Evolutionary conservation across 129 eudicot genomes (phyloP), one percentile per base, ranked within the genome.

Genomic region (Arctium lappa): DNA sequence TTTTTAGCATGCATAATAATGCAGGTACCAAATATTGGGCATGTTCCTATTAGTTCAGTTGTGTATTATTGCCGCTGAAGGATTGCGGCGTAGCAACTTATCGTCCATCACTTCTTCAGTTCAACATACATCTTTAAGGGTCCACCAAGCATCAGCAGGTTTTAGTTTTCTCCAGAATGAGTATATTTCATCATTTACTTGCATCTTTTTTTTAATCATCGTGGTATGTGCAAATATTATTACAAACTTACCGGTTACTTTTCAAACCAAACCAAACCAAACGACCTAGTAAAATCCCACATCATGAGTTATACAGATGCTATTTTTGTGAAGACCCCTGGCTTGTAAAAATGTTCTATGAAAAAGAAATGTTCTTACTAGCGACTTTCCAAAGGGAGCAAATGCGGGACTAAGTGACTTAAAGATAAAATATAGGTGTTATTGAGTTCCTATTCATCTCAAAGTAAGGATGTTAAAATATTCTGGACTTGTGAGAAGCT

Each of bases 1-100:
- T 34, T 50, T 65, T 72, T 36, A 56, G 18, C 10, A 82, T 66
- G 34, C 78, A 39, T 44, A 68, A 30, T 80, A 31, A 22, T 83
- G 94, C 95, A 96, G 99, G 91, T 93, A 96, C 87, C 99, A 96
- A 85, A 96, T 96, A 75, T 88, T 96, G 89, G 99, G 99, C 32
- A 88, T 96, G 79, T 96, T 96, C 75, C 89, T 96, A 84, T 80
- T 96, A 81, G 89, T 96, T 86, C 99, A 96, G 86, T 82, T 96
- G n/a, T 96, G 99, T 82, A 89, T 96, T 66, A 85, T 96, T 80
- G 94, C 97, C 76, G 99, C 97, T 83, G 99, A 96, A 88, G 91
- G 98, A 73, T 79, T 96, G 84, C 82, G 99, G 36, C 93, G 98
- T 78, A 93, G 89, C 85, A 93, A 89, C 87, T 89, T 96, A 69